Evolutionary conservation across 1,284 basidiomycete species (phyloP).

Genomic region (Rhodotorula sp.): DNA sequence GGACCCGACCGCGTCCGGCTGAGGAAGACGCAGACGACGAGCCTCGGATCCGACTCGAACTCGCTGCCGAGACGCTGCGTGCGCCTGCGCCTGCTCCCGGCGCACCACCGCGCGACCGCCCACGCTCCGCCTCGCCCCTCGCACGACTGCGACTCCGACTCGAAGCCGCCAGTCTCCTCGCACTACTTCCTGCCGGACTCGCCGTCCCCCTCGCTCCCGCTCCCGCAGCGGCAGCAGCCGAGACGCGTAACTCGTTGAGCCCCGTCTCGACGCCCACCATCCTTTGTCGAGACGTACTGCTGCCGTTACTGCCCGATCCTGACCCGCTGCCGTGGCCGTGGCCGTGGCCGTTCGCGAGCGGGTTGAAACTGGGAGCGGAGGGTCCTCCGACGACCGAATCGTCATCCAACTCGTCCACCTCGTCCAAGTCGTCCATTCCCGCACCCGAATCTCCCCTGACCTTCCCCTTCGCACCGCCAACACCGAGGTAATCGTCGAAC

Average conservation of each 20-base stretch:
- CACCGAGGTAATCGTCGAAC: slow-evolving; percentile 19
- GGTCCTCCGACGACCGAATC: background rate
- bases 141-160: slow-evolving; percentile 21
- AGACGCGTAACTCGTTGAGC: slow-evolving; percentile 31
- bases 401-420: slow-evolving; percentile 35
- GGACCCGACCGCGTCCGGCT: background rate
- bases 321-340: background rate
- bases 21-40: slow-evolving; percentile 20
- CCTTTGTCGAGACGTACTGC: slow-evolving; percentile 12
- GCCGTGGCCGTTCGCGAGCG: too few relatives aligned
- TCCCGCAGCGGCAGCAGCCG: background rate
- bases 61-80: slow-evolving; percentile 11
- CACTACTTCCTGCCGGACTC: background rate
- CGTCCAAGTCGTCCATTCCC: slow-evolving; percentile 25
- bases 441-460: slow-evolving; percentile 16
- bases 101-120: slow-evolving; percentile 17
- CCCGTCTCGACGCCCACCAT: slow-evolving; percentile 36
- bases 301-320: background rate
- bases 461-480: slow-evolving; percentile 17
- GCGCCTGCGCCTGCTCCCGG: background rate
- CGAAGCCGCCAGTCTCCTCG: background rate
- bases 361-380: too few relatives aligned
- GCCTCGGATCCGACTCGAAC: slow-evolving; percentile 14
- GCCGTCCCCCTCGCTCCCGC: background rate
- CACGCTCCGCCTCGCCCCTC: slow-evolving; percentile 23